Evolutionary conservation across 2,329 filamentous ascomycete species (phyloP).

Genomic region (Diaporthe destruens): DNA sequence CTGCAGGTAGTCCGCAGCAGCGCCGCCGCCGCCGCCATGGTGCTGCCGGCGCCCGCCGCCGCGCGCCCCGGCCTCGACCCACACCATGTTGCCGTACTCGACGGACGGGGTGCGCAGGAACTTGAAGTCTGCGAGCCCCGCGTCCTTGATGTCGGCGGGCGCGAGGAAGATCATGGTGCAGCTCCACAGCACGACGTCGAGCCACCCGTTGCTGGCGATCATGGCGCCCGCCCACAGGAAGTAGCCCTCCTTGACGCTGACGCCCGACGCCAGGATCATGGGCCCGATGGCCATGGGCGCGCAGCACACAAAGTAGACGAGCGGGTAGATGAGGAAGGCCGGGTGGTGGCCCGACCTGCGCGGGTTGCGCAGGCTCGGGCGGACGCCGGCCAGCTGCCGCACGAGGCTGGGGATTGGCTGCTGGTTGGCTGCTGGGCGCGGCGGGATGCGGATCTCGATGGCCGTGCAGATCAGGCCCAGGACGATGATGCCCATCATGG

Average conservation of each 20-base stretch:
- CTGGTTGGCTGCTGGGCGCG: neutral
- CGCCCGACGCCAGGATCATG: conserved; percentile 23
- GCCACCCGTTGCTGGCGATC: conserved; percentile 37
- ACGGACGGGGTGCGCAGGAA: conserved; percentile 29
- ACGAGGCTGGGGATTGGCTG: neutral
- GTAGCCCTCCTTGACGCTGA: neutral
- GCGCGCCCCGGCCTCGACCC: conserved; percentile 21
- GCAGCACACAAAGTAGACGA: conserved; percentile 32
- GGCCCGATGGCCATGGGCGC: conserved; percentile 34
- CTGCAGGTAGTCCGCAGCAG: neutral
- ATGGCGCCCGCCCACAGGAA: conserved; percentile 37
- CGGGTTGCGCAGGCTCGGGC: conserved; percentile 17
- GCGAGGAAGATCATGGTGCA: conserved; percentile 37
- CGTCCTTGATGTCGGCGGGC: conserved; percentile 21
- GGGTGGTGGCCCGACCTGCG: conserved; percentile 27
- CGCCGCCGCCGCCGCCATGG: neutral
- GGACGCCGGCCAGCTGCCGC: neutral
- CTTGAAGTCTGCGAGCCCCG: conserved; percentile 24
- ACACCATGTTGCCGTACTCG: conserved; percentile 34
- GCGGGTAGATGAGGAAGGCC: conserved; percentile 34
- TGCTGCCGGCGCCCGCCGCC: no score
- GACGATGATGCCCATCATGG: conserved; percentile 31
- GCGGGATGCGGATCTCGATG: neutral
- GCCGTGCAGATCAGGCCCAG: neutral
- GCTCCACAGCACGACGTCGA: conserved; percentile 35